Conservation (phyloP, 2,329 filamentous ascomycete species). For the Aspergillus alliaceus region DNA sequence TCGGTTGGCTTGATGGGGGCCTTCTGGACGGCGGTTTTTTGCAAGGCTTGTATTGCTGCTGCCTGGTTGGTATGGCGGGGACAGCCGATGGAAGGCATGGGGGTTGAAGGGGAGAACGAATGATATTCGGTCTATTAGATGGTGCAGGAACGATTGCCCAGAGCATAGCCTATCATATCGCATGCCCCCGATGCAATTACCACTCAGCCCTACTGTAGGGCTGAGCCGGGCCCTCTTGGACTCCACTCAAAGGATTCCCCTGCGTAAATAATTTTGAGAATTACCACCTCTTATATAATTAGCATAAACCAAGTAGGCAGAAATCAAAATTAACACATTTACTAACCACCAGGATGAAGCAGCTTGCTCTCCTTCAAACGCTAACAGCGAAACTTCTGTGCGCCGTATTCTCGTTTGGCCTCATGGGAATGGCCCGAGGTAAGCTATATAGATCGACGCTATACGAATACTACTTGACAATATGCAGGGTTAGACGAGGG, state of each 20-base stretch:
- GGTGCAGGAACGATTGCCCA: not conserved
- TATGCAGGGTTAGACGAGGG: slow-evolving; percentile 21
- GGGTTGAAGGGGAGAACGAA: not conserved
- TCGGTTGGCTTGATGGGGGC: slow-evolving; percentile 53
- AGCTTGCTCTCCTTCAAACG: not conserved
- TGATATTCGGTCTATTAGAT: not conserved
- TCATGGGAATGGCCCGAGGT: slow-evolving; percentile 18
- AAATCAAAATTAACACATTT: not conserved
- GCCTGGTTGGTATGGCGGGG: slow-evolving; percentile 64
- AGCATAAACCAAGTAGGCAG: not conserved
- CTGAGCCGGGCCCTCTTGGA: not conserved
- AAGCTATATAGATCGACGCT: not conserved
- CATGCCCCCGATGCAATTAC: not conserved
- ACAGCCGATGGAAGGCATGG: slow-evolving; percentile 25
- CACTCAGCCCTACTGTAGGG: not conserved
- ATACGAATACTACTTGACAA: not conserved
- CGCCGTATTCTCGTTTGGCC: slow-evolving; percentile 15
- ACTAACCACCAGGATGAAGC: not conserved
- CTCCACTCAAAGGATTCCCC: not conserved
- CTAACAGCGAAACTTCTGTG: slow-evolving; percentile 9
- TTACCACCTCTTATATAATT: not conserved
- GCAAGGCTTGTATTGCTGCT: slow-evolving; percentile 59
- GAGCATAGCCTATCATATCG: not conserved
- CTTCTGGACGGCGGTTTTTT: slow-evolving; percentile 58
- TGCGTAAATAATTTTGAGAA: not conserved